Conservation (phyloP, 768 basidiomycete species). For the Lactifluus rugatus region DNA sequence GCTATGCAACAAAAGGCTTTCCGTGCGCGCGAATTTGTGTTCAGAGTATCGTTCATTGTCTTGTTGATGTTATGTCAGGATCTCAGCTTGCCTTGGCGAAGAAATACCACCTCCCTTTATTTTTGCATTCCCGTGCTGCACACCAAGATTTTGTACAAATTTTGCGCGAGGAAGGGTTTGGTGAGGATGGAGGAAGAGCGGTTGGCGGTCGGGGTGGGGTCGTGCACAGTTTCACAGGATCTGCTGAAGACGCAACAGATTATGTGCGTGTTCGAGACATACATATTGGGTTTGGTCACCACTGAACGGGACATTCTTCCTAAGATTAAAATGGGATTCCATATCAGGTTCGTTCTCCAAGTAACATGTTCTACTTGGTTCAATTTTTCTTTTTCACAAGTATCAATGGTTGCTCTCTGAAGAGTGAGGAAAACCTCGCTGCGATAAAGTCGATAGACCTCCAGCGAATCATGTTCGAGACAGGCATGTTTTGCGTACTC, state of each 20-base stretch:
- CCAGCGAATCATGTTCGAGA: constrained; percentile 61
- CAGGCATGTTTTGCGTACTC: constrained; percentile 36
- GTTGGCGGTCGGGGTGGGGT: constrained; percentile 63
- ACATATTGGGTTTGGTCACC: not conserved
- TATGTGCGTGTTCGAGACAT: constrained; percentile 36
- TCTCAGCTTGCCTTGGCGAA: constrained; percentile 57
- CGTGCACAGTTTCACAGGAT: constrained; percentile 77
- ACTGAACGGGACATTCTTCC: not conserved
- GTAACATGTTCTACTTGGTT: not conserved
- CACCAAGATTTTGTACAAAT: constrained; percentile 60
- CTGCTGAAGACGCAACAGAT: constrained; percentile 49
- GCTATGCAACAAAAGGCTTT: constrained; percentile 58
- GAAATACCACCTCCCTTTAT: constrained; percentile 64
- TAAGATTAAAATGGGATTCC: constrained; percentile 66
- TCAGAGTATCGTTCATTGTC: not conserved
- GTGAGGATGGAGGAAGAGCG: constrained; percentile 40
- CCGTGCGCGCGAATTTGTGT: constrained; percentile 31
- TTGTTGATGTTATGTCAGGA: constrained; percentile 24
- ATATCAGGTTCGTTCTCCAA: constrained; percentile 37
- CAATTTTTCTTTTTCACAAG: constrained; percentile 25
- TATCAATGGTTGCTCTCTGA: constrained; percentile 70
- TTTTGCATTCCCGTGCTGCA: constrained; percentile 73
- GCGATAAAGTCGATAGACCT: constrained; percentile 46
- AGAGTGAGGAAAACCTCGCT: constrained; percentile 55
- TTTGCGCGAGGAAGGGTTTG: constrained; percentile 57